phyloP scores from a whole-genome alignment of 2,329 filamentous ascomycete species.

The Fusarium compactum region DNA sequence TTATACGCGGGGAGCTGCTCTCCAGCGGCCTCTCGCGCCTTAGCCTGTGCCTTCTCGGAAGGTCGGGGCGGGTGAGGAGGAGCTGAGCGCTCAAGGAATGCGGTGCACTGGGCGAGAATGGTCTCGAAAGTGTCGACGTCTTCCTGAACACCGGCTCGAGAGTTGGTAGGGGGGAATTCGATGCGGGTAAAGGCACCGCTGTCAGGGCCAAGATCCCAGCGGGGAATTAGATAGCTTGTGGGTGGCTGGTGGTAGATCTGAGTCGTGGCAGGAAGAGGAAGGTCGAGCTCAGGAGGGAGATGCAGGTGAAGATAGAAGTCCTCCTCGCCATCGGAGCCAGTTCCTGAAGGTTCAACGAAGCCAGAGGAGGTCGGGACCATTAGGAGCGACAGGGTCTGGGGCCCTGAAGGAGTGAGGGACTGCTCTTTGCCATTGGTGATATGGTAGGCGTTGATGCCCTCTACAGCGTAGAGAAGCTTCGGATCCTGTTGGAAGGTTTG shows the following conservation, averaged over 20 bases:
- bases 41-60: slow-evolving; percentile 53
- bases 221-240: slow-evolving; percentile 90
- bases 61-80: slow-evolving; percentile 61
- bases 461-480: slow-evolving; percentile 77
- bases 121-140: slow-evolving; percentile 97
- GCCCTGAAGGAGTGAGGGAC: slow-evolving; percentile 83
- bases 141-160: slow-evolving; percentile 81
- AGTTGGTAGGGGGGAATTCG: slow-evolving; percentile 83
- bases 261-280: slow-evolving; percentile 92
- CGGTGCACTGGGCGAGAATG: slow-evolving; percentile 96
- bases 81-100: slow-evolving; percentile 87
- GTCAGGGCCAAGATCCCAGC: slow-evolving; percentile 92
- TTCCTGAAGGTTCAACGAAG: slow-evolving; percentile 67
- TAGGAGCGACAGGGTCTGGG: slow-evolving; percentile 90
- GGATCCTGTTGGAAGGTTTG: slow-evolving; percentile 60
- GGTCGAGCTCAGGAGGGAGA: slow-evolving; percentile 91
- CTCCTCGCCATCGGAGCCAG: slow-evolving; percentile 76
- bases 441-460: slow-evolving; percentile 91
- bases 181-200: slow-evolving; percentile 93
- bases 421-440: slow-evolving; percentile 88
- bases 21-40: slow-evolving; percentile 55
- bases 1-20: slow-evolving; percentile 77
- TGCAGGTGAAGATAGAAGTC: slow-evolving; percentile 98
- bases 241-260: slow-evolving; percentile 98
- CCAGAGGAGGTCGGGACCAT: slow-evolving; percentile 94